Base-by-base conservation (phyloP, 306 rosid species). In the Clitoria ternatea region DNA sequence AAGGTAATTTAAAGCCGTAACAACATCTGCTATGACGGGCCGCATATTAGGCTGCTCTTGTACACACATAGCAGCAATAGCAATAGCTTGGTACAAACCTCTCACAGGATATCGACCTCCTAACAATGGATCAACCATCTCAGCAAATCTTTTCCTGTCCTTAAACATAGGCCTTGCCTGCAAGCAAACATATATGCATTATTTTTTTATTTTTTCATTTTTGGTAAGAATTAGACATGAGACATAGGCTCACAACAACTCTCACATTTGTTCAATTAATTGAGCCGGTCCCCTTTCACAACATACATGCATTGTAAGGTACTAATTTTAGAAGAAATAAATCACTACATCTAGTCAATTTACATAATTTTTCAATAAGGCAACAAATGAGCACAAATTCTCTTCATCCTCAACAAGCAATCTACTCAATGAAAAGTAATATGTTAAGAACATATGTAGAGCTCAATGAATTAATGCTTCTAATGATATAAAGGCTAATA, bases 41-140 rank as follows among this genome's bases (percentile, higher is more conserved):
- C 97, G 84, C 97, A 94, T 87, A 35, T 65, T 83, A 30, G 99
- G 91, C 74, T 91, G 96, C 70, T 94, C 97, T 65, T 94, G 99
- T 48, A 89, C 91, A n/a, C 97, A 91, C 99, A 94, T 94, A 0
- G 97, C 99, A 15, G 97, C 89, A 17, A 94, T 94, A 2, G 99
- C 99, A 3, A 94, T 86, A 60, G 88, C 92, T 85, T 94, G 99
- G 77, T 94, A 94, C 69, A 89, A 76, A 15, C 99, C 99, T 65
- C 99, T 83, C 39, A 87, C 84, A 2, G 99, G 99, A 73, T 87
- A 94, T 30, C 80, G 81, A 13, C 92, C 95, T 67, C 70, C 75
- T 37, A 94, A 96, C 82, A 83, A 69, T 0, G 99, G 99, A 27
- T 94, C 99, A 13, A 79, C 84, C 97, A 94, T 94, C 67, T 83